Conservation (phyloP, 768 basidiomycete species). For the Boletus patriciae region DNA sequence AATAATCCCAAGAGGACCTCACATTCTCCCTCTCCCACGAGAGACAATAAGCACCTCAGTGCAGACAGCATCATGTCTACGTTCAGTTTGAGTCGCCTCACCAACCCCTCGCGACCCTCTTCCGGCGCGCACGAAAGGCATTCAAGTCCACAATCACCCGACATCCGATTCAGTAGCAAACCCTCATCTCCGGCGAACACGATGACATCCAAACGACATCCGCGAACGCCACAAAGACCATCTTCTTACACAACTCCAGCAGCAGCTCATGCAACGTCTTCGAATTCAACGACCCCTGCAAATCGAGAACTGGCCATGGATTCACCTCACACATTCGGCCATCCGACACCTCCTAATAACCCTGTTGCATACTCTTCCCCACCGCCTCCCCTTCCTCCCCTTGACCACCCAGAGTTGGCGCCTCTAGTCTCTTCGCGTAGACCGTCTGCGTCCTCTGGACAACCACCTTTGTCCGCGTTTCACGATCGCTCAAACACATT, state of each 20-base stretch:
- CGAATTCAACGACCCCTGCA: conserved; percentile 30
- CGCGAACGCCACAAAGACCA: conserved; percentile 27
- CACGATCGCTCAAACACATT: conserved; percentile 28
- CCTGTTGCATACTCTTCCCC: conserved; percentile 33
- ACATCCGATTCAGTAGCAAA: conserved; percentile 22
- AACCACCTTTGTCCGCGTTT: conserved; percentile 6
- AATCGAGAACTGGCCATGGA: conserved; percentile 25
- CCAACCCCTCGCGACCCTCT: conserved; percentile 7
- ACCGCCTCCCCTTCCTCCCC: conserved; percentile 56
- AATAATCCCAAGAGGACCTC: conserved; percentile 14
- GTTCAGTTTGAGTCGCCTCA: conserved; percentile 22
- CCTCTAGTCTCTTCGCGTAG: conserved; percentile 22
- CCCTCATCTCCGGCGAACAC: conserved; percentile 33
- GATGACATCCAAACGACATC: conserved; percentile 27
- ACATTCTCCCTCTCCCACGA: conserved; percentile 23
- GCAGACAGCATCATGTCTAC: conserved; percentile 19
- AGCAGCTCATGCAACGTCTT: conserved; percentile 12
- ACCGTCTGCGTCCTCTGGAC: conserved; percentile 10
- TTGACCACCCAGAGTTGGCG: conserved; percentile 42
- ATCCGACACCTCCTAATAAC: conserved; percentile 35
- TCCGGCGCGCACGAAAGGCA: conserved; percentile 2
- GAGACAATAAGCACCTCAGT: conserved; percentile 14
- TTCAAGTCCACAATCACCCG: conserved; percentile 18
- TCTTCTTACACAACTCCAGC: conserved; percentile 20
- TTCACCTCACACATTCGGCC: conserved; percentile 45